Base-by-base conservation (phyloP, 495 filamentous ascomycete species). In the Podospora pseudopauciseta region DNA sequence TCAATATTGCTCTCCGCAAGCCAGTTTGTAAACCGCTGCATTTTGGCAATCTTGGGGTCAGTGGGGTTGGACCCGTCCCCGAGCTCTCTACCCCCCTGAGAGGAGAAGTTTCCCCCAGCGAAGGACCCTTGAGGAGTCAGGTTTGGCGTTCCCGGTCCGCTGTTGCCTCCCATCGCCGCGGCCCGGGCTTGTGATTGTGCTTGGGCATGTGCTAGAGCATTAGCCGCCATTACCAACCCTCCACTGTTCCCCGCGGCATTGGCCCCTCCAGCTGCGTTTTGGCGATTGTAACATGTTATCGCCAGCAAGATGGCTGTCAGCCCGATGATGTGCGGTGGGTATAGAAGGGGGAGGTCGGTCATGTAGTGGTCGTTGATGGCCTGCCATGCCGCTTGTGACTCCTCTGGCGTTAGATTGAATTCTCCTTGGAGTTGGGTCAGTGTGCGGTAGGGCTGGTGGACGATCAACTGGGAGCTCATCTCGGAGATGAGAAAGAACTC, bases 341-440 rank as follows among this genome's bases (percentile, higher is more conserved):
- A 90, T 11, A 97, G 81, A 28, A 99, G 82, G 4, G 95, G 92
- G 28, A 98, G 83, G 75, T 98, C 96, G 5, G 95, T 98, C 77
- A 97, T 87, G 77, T 95, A 98, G 73, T 93, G 92, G 76, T 99
- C 95, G 79, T 98, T 98, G 81, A 99, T 92, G 69, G 97, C 87
- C 4, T 88, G 91, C 86, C 90, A 92, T 54, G 93, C 91, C 18
- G 94, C 85, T 58, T 85, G 84, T 57, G 84, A 81, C 75, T 99
- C 96, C 66, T 98, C 96, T 60, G 85, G 85, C 61, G 84, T 87
- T 20, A 99, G 84, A 26, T 80, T 78, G 66, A 98, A 87, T 27
- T 88, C 85, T 62, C 79, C 76, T 72, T 92, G 89, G 34, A 98
- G 84, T 62, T 88, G 87, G 39, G 86, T 86, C 65, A 99, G 82